Conservation (phyloP, 1,284 basidiomycete genomes). For the Neonothopanus nambi region DNA sequence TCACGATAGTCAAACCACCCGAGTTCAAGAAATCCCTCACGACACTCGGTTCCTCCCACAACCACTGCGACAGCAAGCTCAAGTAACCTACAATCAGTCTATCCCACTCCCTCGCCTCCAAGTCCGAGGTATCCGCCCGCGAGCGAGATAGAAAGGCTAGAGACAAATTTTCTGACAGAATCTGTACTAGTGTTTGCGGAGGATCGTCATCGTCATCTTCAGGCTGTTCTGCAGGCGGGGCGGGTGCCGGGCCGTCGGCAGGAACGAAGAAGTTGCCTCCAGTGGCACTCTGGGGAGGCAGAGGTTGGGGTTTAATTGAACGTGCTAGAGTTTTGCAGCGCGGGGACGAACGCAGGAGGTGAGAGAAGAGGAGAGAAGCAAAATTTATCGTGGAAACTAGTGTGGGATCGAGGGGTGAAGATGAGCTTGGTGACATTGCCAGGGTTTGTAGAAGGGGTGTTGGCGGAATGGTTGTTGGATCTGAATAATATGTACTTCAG, state of each 20-base stretch:
- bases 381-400: slow-evolving; percentile 65
- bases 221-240: slow-evolving; percentile 28
- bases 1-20: slow-evolving; percentile 86
- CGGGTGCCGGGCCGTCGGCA: slow-evolving; percentile 55
- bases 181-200: slow-evolving; percentile 68
- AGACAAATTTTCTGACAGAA: slow-evolving; percentile 73
- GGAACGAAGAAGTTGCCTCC: slow-evolving; percentile 69
- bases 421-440: slow-evolving; percentile 49
- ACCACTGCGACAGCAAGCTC: slow-evolving; percentile 83
- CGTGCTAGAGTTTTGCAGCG: slow-evolving; percentile 82
- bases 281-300: slow-evolving; percentile 29
- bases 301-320: slow-evolving; percentile 55
- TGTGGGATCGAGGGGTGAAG: slow-evolving; percentile 50
- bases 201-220: slow-evolving; percentile 64
- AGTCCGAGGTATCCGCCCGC: slow-evolving; percentile 65
- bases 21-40: slow-evolving; percentile 91
- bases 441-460: slow-evolving; percentile 71
- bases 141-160: slow-evolving; percentile 68
- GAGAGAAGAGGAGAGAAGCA: slow-evolving; percentile 68
- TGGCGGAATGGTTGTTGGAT: slow-evolving; percentile 39
- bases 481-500: slow-evolving; percentile 24
- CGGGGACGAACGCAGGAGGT: slow-evolving; percentile 64
- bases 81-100: slow-evolving; percentile 87
- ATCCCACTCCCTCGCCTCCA: slow-evolving; percentile 83
- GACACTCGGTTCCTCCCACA: slow-evolving; percentile 93